A percentile compares a stretch with the other conserved stretches of the same genome.
phyloP scores from a whole-genome alignment of 768 basidiomycete genomes.

The Tulasnella sp. region DNA sequence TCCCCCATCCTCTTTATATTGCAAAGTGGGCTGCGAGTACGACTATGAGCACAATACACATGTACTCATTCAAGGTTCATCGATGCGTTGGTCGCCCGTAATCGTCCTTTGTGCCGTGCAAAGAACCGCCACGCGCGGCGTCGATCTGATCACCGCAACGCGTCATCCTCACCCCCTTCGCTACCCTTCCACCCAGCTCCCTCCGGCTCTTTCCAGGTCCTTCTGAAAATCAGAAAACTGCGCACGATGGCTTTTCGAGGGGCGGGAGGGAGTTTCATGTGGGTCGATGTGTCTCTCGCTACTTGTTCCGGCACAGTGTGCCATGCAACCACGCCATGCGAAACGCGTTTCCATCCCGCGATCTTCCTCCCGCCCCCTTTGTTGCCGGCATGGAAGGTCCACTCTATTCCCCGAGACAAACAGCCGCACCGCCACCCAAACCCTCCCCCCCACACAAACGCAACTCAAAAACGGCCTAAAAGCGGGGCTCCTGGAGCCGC shows the following conservation, averaged over 20 bases:
- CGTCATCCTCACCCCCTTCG: background rate
- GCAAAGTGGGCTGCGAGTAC: background rate
- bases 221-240: background rate
- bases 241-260: background rate
- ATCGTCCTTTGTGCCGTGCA: background rate
- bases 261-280: background rate
- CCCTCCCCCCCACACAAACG: background rate
- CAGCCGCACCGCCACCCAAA: background rate
- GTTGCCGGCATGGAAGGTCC: slow-evolving; percentile 6
- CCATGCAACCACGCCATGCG: background rate
- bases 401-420: slow-evolving; percentile 12
- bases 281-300: background rate
- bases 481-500: background rate
- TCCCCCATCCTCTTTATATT: background rate
- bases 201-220: background rate
- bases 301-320: background rate
- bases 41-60: slow-evolving; percentile 7
- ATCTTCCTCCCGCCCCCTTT: background rate
- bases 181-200: background rate
- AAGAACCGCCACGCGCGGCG: background rate
- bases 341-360: background rate
- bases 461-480: background rate
- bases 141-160: background rate
- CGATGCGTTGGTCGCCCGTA: background rate
- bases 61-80: background rate